Conservation (phyloP, 73 alveolate genomes). For the Breviolum minutum region DNA sequence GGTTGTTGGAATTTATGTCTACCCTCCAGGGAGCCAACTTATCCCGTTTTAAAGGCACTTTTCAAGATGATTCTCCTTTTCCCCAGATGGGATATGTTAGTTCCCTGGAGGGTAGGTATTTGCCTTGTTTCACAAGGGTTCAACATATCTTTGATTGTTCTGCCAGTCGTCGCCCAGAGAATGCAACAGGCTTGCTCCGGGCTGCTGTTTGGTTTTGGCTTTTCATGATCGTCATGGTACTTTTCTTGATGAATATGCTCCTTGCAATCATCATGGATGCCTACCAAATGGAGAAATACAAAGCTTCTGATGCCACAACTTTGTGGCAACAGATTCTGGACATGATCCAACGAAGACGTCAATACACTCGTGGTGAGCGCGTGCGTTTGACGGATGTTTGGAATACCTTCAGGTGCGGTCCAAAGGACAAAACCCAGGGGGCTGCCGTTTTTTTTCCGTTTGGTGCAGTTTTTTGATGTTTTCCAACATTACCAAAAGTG, state of each 20-base stretch:
- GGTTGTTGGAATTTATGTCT: too few species aligned
- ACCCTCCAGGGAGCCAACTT: too few species aligned
- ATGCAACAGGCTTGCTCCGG: slow-evolving; percentile 1
- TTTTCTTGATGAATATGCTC: slow-evolving; percentile 72
- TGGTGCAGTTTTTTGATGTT: background rate
- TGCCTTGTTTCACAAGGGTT: too few species aligned
- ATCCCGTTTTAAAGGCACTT: too few species aligned
- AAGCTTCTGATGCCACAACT: slow-evolving; percentile 67
- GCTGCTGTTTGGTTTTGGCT: slow-evolving; percentile 84
- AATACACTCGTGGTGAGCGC: slow-evolving; percentile 55
- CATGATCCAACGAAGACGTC: slow-evolving; percentile 53
- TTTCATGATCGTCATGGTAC: slow-evolving; percentile 76
- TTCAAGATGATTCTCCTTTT: too few species aligned
- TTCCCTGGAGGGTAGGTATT: too few species aligned
- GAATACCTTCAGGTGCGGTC: background rate
- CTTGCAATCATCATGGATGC: slow-evolving; percentile 90
- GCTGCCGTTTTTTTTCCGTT: background rate
- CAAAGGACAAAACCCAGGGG: background rate
- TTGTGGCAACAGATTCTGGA: slow-evolving; percentile 62
- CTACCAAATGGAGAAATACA: slow-evolving; percentile 70
- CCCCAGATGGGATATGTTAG: too few species aligned
- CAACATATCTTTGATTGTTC: background rate
- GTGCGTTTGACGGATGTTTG: slow-evolving; percentile 55
- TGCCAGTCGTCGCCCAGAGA: too few species aligned
- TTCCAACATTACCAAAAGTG: background rate